These are phyloP conservation scores for Ophiosphaerella korrae DNA, from an alignment of 2,329 filamentous ascomycete genomes.

Conservation along the genomic window DNA sequence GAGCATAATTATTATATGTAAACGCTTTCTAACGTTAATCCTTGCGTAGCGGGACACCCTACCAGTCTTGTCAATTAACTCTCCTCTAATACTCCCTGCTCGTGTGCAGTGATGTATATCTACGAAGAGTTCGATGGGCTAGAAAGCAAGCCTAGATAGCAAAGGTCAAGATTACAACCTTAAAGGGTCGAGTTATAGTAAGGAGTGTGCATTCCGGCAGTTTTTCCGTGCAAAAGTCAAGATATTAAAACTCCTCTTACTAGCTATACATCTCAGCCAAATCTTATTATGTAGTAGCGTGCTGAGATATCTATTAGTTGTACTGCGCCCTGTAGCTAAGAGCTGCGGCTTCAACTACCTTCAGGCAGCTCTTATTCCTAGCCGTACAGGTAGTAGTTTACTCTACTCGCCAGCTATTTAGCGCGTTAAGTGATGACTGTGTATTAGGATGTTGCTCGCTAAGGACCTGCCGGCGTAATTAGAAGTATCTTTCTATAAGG, in stretches of 20 bases:
- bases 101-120: slow-evolving; percentile 4
- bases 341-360: background rate
- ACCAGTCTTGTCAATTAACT: slow-evolving; percentile 25
- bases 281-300: slow-evolving; percentile 9
- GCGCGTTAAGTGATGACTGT: too few species aligned
- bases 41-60: too few species aligned
- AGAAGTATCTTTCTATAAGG: too few species aligned
- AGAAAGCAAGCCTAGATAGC: slow-evolving; percentile 8
- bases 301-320: slow-evolving; percentile 4
- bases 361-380: slow-evolving; percentile 1
- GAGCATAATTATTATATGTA: too few species aligned
- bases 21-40: too few species aligned
- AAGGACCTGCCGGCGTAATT: too few species aligned
- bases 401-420: too few species aligned
- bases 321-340: slow-evolving; percentile 5
- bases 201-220: slow-evolving; percentile 8
- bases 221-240: slow-evolving; percentile 13
- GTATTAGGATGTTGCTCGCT: too few species aligned
- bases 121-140: slow-evolving; percentile 2
- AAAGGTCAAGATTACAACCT: too few species aligned
- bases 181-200: slow-evolving; percentile 8
- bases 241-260: slow-evolving; percentile 7
- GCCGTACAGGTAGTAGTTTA: background rate
- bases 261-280: slow-evolving; percentile 3
- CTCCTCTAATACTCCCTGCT: slow-evolving; percentile 11